These are phyloP conservation scores for Rosa hybrid DNA, from an alignment of 331 rosid species.

Conservation along the genomic window DNA sequence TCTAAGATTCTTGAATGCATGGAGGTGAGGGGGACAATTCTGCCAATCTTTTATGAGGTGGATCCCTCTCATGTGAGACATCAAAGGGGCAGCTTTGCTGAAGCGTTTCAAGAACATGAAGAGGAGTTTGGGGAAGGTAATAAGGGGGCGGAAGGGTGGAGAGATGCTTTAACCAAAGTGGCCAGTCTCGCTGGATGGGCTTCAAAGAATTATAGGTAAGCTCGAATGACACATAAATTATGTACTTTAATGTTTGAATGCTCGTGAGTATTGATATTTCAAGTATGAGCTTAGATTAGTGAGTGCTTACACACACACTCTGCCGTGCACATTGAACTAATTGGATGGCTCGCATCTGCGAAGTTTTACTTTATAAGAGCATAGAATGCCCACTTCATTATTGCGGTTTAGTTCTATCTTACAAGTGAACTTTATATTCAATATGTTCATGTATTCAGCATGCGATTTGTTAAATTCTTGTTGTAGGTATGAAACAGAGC, in stretches of 20 bases:
- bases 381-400: too few relatives aligned
- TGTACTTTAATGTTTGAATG: neutral
- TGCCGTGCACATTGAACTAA: too few relatives aligned
- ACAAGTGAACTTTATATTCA: too few relatives aligned
- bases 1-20: constrained; percentile 13
- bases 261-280: neutral
- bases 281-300: too few relatives aligned
- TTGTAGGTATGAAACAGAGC: constrained; percentile 23
- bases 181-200: constrained; percentile 12
- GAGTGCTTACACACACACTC: too few relatives aligned
- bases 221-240: too few relatives aligned
- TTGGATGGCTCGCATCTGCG: too few relatives aligned
- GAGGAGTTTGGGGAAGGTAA: neutral
- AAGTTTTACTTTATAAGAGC: neutral
- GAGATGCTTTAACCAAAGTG: constrained; percentile 4
- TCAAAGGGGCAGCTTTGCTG: neutral
- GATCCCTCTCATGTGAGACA: neutral
- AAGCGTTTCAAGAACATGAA: constrained; percentile 12
- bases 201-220: neutral
- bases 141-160: constrained; percentile 15
- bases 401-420: neutral
- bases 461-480: too few relatives aligned
- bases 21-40: neutral
- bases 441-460: too few relatives aligned
- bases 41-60: constrained; percentile 1